Base-by-base conservation (phyloP, 768 basidiomycete species). In the Myochromella boudieri region DNA sequence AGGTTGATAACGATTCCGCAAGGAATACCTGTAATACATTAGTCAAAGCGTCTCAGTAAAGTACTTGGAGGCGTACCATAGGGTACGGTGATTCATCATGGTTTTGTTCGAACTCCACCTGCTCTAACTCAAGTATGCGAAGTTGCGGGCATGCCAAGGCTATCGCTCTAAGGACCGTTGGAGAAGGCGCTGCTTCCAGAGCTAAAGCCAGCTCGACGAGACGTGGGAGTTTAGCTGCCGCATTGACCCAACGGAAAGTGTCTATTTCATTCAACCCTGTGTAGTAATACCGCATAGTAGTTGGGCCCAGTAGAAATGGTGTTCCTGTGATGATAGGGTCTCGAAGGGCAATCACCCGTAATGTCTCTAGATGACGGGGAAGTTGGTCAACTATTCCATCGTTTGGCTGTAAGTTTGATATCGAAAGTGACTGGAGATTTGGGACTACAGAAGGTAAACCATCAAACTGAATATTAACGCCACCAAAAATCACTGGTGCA, bases 141-240 rank as follows among this genome's bases (percentile, higher is more conserved):
- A 46, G 44, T 14, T n/a, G 17, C 4, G 44, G 44, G 24, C 44
- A 46, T 5, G 37, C 44, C 15, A 17, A 36, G 15, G 44, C 44
- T 4, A 33, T 33, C 4, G n/a, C 32, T 14, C 14, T 4, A n/a
- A 33, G 32, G 4, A 33, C n/a, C 4, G 32, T n/a, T 12, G 32
- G 32, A 4, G 32, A 33, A 14, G 32, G 32, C 6, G 32, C 32
- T 12, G 14, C 17, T 5, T 33, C 32, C 7, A 33, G 32, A 33
- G 32, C 9, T 27, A 46, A 38, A 14, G 44, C 28, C 27, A 46
- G 12, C 22, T 38, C 31, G 10, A 37, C 10, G 6, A 46, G 26
- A 22, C 14, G 7, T 28, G 18, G 34, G 3, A 46, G 34, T 21
- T 29, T 27, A 7, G 44, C 5, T 27, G 44, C 27, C 18, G 37